A percentile compares a stretch with the other conserved stretches of the same genome.
These are phyloP conservation scores for Fraxinus ornus DNA, from an alignment of 305 asterid species.

Conservation along the genomic window DNA sequence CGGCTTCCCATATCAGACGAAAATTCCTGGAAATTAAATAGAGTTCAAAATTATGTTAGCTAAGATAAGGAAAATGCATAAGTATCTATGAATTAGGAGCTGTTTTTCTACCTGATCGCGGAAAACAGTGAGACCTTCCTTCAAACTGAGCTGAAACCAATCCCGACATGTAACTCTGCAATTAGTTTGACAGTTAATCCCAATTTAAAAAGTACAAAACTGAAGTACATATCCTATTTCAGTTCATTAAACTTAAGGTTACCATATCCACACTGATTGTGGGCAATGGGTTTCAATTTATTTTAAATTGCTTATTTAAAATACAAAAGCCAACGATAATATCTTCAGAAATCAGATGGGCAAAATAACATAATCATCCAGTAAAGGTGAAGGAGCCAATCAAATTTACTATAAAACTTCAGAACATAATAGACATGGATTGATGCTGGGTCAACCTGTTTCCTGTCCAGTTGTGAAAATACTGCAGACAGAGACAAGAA, in stretches of 20 bases:
- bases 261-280: neutral
- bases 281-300: neutral
- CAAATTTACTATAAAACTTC: neutral
- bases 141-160: constrained; percentile 97
- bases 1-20: constrained; percentile 95
- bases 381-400: constrained; percentile 2
- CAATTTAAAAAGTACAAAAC: neutral
- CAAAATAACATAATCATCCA: neutral
- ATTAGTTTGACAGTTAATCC: constrained; percentile 25
- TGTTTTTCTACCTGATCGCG: constrained; percentile 70
- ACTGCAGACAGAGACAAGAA: constrained; percentile 52
- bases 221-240: neutral
- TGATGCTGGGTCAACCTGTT: constrained; percentile 57
- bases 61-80: neutral
- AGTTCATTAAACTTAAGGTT: neutral
- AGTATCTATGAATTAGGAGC: neutral
- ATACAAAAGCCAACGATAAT: neutral
- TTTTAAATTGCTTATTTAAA: neutral
- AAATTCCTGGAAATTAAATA: constrained; percentile 56
- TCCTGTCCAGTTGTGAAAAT: constrained; percentile 96
- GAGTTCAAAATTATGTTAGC: neutral
- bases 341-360: constrained; percentile 3
- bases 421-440: neutral
- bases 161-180: constrained; percentile 96
- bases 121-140: constrained; percentile 95